Base-by-base conservation (phyloP, 2,329 filamentous ascomycete species). In the Podosphaera leucotricha region DNA sequence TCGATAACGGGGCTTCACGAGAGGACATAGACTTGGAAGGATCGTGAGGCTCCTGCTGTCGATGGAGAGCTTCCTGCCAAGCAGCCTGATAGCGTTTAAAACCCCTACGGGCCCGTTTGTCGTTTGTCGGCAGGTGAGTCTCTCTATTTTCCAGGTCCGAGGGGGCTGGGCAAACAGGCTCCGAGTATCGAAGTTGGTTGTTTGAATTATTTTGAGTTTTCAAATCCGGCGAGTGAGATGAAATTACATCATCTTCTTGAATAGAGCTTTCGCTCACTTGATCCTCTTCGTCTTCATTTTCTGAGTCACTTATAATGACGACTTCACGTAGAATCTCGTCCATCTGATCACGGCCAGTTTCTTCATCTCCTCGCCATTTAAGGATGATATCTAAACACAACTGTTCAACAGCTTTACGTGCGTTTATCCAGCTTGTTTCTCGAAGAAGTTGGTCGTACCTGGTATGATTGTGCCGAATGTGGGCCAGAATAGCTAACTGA, bases 291-390 rank as follows among this genome's bases (percentile, higher is more conserved):
- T 37, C 44, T 6, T 55, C 52, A 39, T 50, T 50, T 43, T 59
- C 58, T 0, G 57, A 59, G 43, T 60, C 58, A n/a, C 54, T 55
- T 38, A 79, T 75, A 52, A 77, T 68, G 44, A 78, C 71, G 10
- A 78, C 71, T 57, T 79, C 75, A 43, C 71, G 66, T 28, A 78
- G 62, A 46, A 78, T 76, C 54, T 78, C 73, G 46, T 78, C 74
- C 15, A 78, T 64, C 55, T 77, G 71, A 52, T 79, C 74, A 41
- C 74, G 70, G 21, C 75, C 75, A 16, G 69, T 77, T 56, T 79
- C 75, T 57, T 79, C 75, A 52, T 79, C 75, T 45, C 75, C 75
- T 61, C 75, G 73, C 75, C 75, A 79, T 68, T 77, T 77, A 64
- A 77, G 69, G 57, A 79, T 68, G 44, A 73, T 64, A 50, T 77